Base-by-base conservation (phyloP, 75 land plant genomes). In the Cunninghamia lanceolata region DNA sequence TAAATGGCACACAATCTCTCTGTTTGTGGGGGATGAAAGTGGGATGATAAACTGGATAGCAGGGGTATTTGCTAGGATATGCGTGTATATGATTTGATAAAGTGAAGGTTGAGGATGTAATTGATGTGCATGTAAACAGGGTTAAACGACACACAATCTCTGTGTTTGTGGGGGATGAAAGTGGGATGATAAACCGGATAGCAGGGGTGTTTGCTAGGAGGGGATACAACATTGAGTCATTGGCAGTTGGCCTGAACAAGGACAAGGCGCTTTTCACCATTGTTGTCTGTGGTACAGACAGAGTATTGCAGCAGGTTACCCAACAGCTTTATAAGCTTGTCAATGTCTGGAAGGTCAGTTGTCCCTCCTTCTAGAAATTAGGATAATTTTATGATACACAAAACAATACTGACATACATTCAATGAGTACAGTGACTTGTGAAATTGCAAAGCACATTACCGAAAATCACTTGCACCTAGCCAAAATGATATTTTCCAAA, bases 21-120 rank as follows among this genome's bases (percentile, higher is more conserved):
- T 97, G 9, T 98, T 95, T 91, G 99, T 95, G 70, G 98, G 98
- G 39, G 99, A 98, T 90, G 99, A 96, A 85, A 96, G 99, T 89
- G 99, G 99, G 82, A 98, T 98, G 93, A 96, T 98, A 59, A 98
- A 98, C 47, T 88, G 99, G n/a, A 98, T 96, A 79, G 99, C 99
- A 32, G 99, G 99, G 15, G 99, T 98, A 36, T 94, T 98, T 92
- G 95, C 98, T 5, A 88, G 99, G 54, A 92, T 50, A 50, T 2
- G 3, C 2, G 53, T 28, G 70, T 66, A 28, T 25, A 66, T 66
- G 25, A 21, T 25, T 66, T 70, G 11, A 30, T 70, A n/a, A 28
- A 17, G 45, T 40, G 82, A 36, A 43, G n/a, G 47, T 43, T 39
- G 46, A 17, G n/a, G n/a, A 25, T 80, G 82, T 19, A 43, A 80